These are phyloP conservation scores for Phycomyces blakesleeanus DNA, from an alignment of 192 early-diverging fungal species.

Conservation along the genomic window DNA sequence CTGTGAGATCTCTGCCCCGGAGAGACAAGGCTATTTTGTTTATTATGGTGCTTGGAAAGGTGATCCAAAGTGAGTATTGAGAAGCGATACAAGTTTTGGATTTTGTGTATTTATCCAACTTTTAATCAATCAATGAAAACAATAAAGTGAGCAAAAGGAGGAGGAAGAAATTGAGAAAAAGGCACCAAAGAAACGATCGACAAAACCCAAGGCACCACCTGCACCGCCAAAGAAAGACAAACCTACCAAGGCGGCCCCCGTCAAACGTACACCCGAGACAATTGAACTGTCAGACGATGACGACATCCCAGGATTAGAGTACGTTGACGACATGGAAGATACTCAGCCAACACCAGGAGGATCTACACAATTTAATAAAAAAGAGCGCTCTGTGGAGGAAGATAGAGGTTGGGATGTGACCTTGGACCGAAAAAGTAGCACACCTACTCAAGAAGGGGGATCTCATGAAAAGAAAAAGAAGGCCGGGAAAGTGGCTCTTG, in stretches of 20 bases:
- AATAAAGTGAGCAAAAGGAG: background rate
- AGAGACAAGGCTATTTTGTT: conserved; percentile 48
- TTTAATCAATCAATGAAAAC: background rate
- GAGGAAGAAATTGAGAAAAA: background rate
- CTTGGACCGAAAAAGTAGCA: background rate
- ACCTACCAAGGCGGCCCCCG: background rate
- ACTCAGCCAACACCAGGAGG: too few relatives aligned
- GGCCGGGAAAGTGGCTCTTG: background rate
- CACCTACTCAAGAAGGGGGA: background rate
- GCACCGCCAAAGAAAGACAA: background rate
- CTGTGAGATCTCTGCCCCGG: conserved; percentile 18
- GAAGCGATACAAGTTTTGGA: too few relatives aligned
- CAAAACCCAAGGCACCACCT: background rate
- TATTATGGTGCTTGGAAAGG: conserved; percentile 44
- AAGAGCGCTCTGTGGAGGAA: background rate
- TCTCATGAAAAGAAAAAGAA: background rate
- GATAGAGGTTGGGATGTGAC: background rate
- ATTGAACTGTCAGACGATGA: background rate
- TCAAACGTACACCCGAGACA: background rate
- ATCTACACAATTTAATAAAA: background rate
- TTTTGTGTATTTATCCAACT: too few relatives aligned
- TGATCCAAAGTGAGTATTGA: conserved; percentile 22
- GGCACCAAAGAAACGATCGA: background rate
- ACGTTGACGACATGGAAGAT: background rate
- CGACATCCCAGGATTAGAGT: background rate